A percentile compares a stretch with the other conserved stretches of the same genome.
Evolutionary conservation across 1,284 basidiomycete species (phyloP).

Genomic region (Rhizoctonia solani): DNA sequence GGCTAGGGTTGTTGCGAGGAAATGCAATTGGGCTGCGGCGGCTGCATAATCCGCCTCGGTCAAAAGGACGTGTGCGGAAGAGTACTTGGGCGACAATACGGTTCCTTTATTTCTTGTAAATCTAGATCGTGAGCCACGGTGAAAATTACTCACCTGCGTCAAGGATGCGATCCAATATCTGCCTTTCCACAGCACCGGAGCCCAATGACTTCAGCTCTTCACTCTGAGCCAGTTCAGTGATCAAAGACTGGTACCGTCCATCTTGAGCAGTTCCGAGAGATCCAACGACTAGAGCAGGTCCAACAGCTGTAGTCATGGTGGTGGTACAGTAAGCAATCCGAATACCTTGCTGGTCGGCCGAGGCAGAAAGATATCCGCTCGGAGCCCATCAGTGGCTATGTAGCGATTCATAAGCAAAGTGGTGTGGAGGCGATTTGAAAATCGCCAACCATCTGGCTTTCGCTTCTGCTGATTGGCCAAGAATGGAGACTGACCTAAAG

Average conservation of each 20-base stretch:
- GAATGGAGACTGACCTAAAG: slow-evolving; percentile 59
- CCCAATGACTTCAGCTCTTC: slow-evolving; percentile 45
- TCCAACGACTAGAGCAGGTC: slow-evolving; percentile 66
- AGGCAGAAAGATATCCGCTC: neutral
- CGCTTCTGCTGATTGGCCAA: neutral
- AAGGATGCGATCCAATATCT: slow-evolving; percentile 74
- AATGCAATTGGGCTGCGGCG: slow-evolving; percentile 56
- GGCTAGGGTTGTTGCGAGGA: slow-evolving; percentile 62
- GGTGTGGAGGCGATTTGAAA: too few species aligned
- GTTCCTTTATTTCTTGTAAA: slow-evolving; percentile 53
- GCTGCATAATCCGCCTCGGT: slow-evolving; percentile 62
- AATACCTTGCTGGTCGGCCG: slow-evolving; percentile 13
- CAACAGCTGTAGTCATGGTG: slow-evolving; percentile 41
- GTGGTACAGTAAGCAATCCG: slow-evolving; percentile 34
- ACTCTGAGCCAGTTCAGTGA: slow-evolving; percentile 53
- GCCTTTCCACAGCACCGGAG: slow-evolving; percentile 61
- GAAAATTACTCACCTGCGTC: slow-evolving; percentile 62
- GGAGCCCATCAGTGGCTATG: slow-evolving; percentile 9
- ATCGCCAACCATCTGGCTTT: too few species aligned
- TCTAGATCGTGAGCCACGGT: slow-evolving; percentile 26
- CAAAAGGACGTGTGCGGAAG: slow-evolving; percentile 68
- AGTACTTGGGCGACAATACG: slow-evolving; percentile 57
- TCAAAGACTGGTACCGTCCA: slow-evolving; percentile 71
- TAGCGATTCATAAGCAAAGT: neutral
- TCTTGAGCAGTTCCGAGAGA: slow-evolving; percentile 73